Conservation (phyloP, 2,329 filamentous ascomycete genomes). For the Fusarium sp. region DNA sequence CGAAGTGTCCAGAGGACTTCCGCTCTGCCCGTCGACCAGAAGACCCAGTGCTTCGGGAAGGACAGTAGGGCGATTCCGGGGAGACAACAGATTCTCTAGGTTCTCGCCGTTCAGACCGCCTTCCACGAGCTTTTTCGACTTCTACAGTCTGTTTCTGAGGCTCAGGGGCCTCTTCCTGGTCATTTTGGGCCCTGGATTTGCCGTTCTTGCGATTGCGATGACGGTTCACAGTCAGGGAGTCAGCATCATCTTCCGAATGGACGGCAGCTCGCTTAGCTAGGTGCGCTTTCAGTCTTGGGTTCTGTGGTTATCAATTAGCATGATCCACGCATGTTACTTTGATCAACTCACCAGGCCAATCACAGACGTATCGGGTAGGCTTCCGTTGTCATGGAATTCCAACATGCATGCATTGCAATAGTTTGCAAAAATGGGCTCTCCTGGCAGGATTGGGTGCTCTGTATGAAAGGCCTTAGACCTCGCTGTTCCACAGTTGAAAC, state of each 20-base stretch:
- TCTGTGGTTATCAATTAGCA: constrained; percentile 18
- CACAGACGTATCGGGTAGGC: constrained; percentile 43
- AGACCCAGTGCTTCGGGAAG: constrained; percentile 42
- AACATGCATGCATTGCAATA: constrained; percentile 47
- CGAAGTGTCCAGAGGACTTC: constrained; percentile 28
- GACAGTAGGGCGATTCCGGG: constrained; percentile 25
- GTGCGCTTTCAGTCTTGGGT: background rate
- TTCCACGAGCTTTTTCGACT: background rate
- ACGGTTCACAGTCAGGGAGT: constrained; percentile 21
- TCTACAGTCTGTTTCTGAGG: background rate
- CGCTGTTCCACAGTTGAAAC: constrained; percentile 54
- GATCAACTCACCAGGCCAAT: constrained; percentile 40
- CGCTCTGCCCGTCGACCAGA: constrained; percentile 46
- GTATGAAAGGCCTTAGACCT: constrained; percentile 54
- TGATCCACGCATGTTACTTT: background rate
- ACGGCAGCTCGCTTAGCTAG: background rate
- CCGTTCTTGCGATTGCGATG: background rate
- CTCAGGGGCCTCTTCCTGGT: background rate
- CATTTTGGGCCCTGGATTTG: background rate
- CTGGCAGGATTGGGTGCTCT: constrained; percentile 36
- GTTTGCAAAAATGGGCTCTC: constrained; percentile 46
- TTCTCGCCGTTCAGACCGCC: constrained; percentile 3
- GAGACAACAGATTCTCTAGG: background rate
- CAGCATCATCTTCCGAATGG: constrained; percentile 19
- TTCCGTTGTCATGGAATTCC: constrained; percentile 40